Evolutionary conservation across 371 early-diverging fungal genomes (phyloP), one percentile per base, ranked within the genome.

Genomic region (Nematocida homosporus): DNA sequence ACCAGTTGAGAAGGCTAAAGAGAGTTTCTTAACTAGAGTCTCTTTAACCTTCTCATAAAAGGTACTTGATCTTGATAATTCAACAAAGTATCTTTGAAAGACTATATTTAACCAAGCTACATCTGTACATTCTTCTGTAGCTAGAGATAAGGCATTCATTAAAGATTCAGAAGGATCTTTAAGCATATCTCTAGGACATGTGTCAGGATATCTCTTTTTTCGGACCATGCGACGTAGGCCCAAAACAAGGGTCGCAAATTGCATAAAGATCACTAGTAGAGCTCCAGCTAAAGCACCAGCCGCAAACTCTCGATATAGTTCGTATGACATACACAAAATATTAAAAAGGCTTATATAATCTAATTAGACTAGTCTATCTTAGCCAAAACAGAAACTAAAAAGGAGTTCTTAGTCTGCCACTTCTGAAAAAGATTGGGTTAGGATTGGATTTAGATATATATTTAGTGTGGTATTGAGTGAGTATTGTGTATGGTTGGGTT

Each of bases 81-180:
- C 83, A 3, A 60, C 35, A 54, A 72, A 83, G 56, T 78, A 79
- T 32, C 81, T 59, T 27, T 80, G 80, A 0, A 83, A n/a, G 25
- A 79, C 37, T 16, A 79, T 54, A 57, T 83, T 83, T 37, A 82
- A 29, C 83, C 81, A 81, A n/a, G 72, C 51, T 13, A 79, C 50
- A 48, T 81, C 82, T 47, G 32, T 75, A 42, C 79, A 80, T 37
- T 65, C 44, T 53, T 77, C 52, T 5, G 75, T 72, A 25, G 75
- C 60, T 5, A 72, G 60, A 5, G 63, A 44, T 2, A 72, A 64
- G 0, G 63, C 51, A 23, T 57, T 72, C 0, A 29, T 37, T 0
- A 72, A 41, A 13, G 77, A 40, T 8, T 38, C 38, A 20, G 75
- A 54, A 27, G 75, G 75, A 32, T 72, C 75, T 18, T 61, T 38